Base-by-base conservation (phyloP, 208 protist species). In the Polymyxa betae region DNA sequence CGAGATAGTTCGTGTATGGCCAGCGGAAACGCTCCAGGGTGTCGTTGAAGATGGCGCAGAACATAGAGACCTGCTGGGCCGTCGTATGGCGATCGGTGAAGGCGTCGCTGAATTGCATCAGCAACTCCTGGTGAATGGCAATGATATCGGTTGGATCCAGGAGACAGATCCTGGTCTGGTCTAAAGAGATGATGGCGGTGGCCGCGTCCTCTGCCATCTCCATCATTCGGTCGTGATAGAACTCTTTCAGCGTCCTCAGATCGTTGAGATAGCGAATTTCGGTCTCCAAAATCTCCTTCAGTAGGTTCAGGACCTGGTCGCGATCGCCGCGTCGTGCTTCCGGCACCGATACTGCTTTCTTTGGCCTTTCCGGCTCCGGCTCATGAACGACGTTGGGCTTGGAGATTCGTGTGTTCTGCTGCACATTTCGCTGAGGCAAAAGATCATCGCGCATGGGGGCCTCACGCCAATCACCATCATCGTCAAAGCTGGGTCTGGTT, bases 191-290 rank as follows among this genome's bases (percentile, higher is more conserved):
- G 72, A 82, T 82, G 35, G 72, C 72, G 16, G 72, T 82, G 5
- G 72, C 5, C n/a, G 72, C 35, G 72, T 82, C 72, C 72, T 82
- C 72, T 5, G 72, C 72, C n/a, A 40, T 5, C 12, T 82, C 72
- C 5, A 82, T 12, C 72, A 82, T 82, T 12, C 72, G 72, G 16
- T 82, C 35, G 16, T 5, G 5, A 43, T 45, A 82, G n/a, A 82
- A 82, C 16, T 5, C 5, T 12, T 5, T 20, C n/a, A 82, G 35
- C 72, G 72, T 38, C 35, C 35, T 82, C 35, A 82, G n/a, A 35
- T 82, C 72, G n/a, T 20, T 82, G 72, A 82, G 16, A n/a, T 82
- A 82, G 5, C 35, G 5, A 43, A 82, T 82, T n/a, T 82, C 72
- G 40, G 72, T 82, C 5, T 82, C 72, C 16, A 82, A n/a, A 5